Evolutionary conservation across 176 grass and related monocot species (phyloP), one percentile per base, ranked within the genome.

Genomic region (Juncus inflexus): DNA sequence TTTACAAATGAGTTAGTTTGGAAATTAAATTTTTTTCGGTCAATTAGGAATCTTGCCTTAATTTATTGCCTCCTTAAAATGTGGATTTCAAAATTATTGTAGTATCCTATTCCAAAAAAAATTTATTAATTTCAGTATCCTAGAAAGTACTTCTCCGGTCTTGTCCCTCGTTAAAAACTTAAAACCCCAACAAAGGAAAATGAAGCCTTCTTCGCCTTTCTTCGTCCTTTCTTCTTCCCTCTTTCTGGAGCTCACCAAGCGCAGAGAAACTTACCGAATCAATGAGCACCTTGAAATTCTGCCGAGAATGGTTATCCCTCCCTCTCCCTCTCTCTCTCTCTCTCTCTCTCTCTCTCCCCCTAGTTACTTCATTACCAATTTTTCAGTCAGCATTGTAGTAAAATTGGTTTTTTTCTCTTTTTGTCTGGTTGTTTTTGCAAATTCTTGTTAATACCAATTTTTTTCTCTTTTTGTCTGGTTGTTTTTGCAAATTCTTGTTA

Each of bases 241-340:
- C 6, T 12, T 14, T 66, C 13, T 35, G 11, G n/a, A 40, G 4
- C 28, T 3, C 40, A 49, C 52, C 47, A 69, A 7, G 28, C 13
- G 35, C 62, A 43, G 39, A 5, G 11, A 7, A 65, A 63, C 15
- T 12, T 64, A 52, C 15, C 40, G 15, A 37, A 15, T 39, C 73
- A 66, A 89, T 89, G 90, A 89, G 82, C 63, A 58, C 82, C 42
- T 59, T 95, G 60, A 86, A 76, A 39, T 95, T 89, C 77, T 89
- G 85, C 74, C 6, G 72, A 28, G 43, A 89, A 89, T 95, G 90
- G 90, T 89, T 49, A 64, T 11, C 7, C 3, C 57, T 55, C 19
- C 67, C 47, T 52, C 3, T 54, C 64, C 12, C 39, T 67, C 15
- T 60, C 12, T 37, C 19, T 57, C 35, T 63, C 40, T 61, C 35